Base-by-base conservation (phyloP, 306 rosid genomes). In the Castanea crenata region DNA sequence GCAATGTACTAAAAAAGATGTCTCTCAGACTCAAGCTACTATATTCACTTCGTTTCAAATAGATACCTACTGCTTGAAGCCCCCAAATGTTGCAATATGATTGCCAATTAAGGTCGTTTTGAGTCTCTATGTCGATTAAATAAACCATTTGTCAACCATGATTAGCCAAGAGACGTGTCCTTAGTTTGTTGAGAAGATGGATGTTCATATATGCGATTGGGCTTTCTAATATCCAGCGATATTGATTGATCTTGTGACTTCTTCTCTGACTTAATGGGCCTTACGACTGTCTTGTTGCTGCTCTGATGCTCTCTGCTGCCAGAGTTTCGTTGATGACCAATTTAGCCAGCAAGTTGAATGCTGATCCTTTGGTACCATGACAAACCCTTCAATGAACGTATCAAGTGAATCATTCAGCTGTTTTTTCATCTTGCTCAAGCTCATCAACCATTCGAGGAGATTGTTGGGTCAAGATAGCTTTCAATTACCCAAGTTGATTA, bases 121-220 rank as follows among this genome's bases (percentile, higher is more conserved):
- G 10, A 2, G 3, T 44, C 12, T 7, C 80, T 69, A 4, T 77
- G 51, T 44, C 2, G 51, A 44, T 10, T 5, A 0, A 1, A 5
- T 34, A 0, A 34, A 34, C 38, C 38, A 5, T 5, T 34, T 34
- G 38, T 34, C 38, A 0, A 34, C 38, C 38, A 34, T 34, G 38
- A 34, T 1, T 82, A 14, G 54, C 51, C 51, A 44, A 1, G 10
- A 44, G 76, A 38, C 19, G 14, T 35, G 20, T 34, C 27, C 73
- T 20, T 1, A 76, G 64, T 29, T 63, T 44, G 8, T 72, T 49
- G 21, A 72, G 82, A 62, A 79, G 78, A 62, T 79, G 78, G 67
- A 7, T 23, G 1, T 6, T 11, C 11, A 6, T 41, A 1, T 21
- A 21, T 21, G 23, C 2, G 49, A 5, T 32, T 1, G 1, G 6